Base-by-base conservation (phyloP, 2,329 filamentous ascomycete species). In the Pyrenochaeta sp. region DNA sequence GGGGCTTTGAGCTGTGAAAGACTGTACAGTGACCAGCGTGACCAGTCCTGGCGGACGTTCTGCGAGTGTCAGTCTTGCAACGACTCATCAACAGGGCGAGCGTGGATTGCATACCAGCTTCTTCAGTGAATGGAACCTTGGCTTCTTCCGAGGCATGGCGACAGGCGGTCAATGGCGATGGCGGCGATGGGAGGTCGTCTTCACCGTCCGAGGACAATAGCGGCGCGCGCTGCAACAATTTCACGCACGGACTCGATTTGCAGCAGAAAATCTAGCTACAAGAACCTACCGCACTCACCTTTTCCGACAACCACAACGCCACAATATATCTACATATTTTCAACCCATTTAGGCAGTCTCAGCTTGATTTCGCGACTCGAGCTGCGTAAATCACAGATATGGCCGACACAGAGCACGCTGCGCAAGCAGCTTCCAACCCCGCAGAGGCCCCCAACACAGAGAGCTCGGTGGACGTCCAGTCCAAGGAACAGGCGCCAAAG, bases 41-140 rank as follows among this genome's bases (percentile, higher is more conserved):
- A 96, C 95, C 94, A 97, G 83, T 93, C 92, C 83, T 95, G 91
- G 72, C 94, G 90, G 78, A 97, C 78, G 91, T 92, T 96, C 93
- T 98, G 76, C 56, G 50, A 59, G 19, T 24, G 58, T 67, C 50
- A 69, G 67, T 44, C 25, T 30, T 49, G 42, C 22, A 39, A 15
- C 24, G 10, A 12, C 24, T 10, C 22, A 2, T 12, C 43, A 25
- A 34, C 32, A 32, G 22, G 28, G n/a, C n/a, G 25, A 42, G 32
- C 25, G 79, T 24, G 15, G 45, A 19, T 8, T 28, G 45, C 87
- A 74, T 82, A 91, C 89, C 64, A 87, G 83, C 73, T 85, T 83
- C 76, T 84, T 88, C 58, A 92, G 83, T 73, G 84, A 86, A 79
- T 91, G 88, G 69, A 88, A 90, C 75, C 86, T 86, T 51, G 71